These are phyloP conservation scores for Umbelopsis sp. DNA, from an alignment of 371 early-diverging fungal genomes.

Conservation along the genomic window DNA sequence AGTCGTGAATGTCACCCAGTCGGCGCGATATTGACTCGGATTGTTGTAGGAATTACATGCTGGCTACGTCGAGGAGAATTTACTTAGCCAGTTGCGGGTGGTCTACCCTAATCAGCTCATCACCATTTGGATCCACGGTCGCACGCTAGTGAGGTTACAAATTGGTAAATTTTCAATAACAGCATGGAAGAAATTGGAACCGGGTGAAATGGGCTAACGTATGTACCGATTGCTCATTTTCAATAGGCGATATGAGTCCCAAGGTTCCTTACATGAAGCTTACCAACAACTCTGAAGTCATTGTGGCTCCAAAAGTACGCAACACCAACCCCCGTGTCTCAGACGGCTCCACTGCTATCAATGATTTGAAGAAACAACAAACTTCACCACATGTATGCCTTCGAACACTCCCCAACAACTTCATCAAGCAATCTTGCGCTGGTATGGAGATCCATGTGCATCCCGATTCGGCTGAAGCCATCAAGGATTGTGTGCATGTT, in stretches of 20 bases:
- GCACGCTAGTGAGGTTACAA: conserved; percentile 58
- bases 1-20: neutral
- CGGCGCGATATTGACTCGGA: neutral
- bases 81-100: conserved; percentile 77
- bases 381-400: conserved; percentile 30
- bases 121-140: conserved; percentile 76
- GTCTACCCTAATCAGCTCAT: conserved; percentile 69
- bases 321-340: conserved; percentile 2
- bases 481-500: conserved; percentile 26
- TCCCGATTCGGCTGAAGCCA: conserved; percentile 28
- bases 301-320: conserved; percentile 79
- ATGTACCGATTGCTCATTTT: neutral
- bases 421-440: neutral
- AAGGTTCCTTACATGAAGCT: conserved; percentile 60
- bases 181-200: neutral
- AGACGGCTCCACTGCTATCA: conserved; percentile 9
- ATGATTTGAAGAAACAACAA: conserved; percentile 25
- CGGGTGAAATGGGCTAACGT: neutral
- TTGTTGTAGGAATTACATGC: conserved; percentile 73
- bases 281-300: conserved; percentile 72
- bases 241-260: conserved; percentile 64
- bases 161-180: conserved; percentile 47
- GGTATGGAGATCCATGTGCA: conserved; percentile 24
- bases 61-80: conserved; percentile 77
- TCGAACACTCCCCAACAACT: conserved; percentile 25